phyloP scores from a whole-genome alignment of 495 filamentous ascomycete genomes.

The Letharia lupina region DNA sequence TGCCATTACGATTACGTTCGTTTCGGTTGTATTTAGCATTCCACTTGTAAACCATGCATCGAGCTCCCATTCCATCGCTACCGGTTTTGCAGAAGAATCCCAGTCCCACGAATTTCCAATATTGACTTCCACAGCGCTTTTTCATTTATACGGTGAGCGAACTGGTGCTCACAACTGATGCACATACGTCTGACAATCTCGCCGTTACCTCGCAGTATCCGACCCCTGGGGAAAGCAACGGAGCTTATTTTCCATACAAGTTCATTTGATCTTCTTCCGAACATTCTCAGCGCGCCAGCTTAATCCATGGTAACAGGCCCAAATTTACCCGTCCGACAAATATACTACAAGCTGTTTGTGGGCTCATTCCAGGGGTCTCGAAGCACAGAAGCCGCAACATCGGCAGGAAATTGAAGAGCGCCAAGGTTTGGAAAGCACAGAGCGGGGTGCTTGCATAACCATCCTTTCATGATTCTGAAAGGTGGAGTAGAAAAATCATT shows the following conservation, averaged over 20 bases:
- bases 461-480: too few relatives aligned
- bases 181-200: neutral
- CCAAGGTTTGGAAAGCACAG: too few relatives aligned
- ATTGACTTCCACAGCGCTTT: neutral
- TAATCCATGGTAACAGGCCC: too few relatives aligned
- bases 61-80: neutral
- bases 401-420: too few relatives aligned
- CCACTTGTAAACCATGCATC: neutral
- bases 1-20: neutral
- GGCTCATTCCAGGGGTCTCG: too few relatives aligned
- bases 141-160: neutral
- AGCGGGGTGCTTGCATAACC: too few relatives aligned
- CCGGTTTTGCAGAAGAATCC: neutral
- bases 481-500: too few relatives aligned
- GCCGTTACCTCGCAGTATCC: neutral
- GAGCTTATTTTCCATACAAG: too few relatives aligned
- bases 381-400: too few relatives aligned
- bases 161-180: neutral
- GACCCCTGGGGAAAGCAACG: too few relatives aligned
- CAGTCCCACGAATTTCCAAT: neutral
- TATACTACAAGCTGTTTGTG: too few relatives aligned
- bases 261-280: neutral
- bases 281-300: neutral
- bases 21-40: neutral
- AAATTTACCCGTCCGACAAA: too few relatives aligned